Evolutionary conservation across 2,329 filamentous ascomycete species (phyloP), one percentile per base, ranked within the genome.

Genomic region (Myriosclerotinia curreyana): DNA sequence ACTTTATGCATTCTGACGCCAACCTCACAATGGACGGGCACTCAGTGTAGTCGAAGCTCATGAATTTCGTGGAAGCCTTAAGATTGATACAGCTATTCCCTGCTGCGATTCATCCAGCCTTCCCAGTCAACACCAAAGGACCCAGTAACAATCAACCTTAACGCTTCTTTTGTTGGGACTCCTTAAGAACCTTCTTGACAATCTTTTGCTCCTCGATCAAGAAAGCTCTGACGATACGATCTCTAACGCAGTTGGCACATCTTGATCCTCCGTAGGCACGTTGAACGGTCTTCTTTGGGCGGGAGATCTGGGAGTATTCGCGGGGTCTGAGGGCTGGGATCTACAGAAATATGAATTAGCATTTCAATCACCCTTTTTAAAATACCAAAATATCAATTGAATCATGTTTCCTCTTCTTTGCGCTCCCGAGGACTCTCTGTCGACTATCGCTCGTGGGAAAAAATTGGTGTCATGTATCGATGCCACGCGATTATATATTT

Each of bases 151-250:
- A 66, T 66, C 68, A 58, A 59, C 60, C 67, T 70, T 74, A 74
- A 71, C 69, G 71, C 69, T 74, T 74, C 72, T 75, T 87, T 85
- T 91, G 90, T 84, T 96, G 91, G 70, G 85, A 87, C 86, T 98
- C 94, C 90, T 97, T 97, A 80, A 98, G 87, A 76, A 99, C 95
- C 91, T 99, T 99, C 92, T 99, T 99, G 82, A 99, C 95, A 76
- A 99, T 98, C 91, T 99, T 99, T 87, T 99, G 95, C 88, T 99
- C 95, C 86, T 99, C 96, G 73, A 99, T 98, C 80, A 99, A 84
- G 89, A 99, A 99, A 71, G 95, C 95, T 75, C 95, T 92, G 75
- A 97, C 92, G 74, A 99, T 91, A 75, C 95, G 90, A 85, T 99
- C 95, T 81, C 94, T 93, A 75, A 99, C 95, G 82, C 95, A 99